Percentiles rank a stretch among this genome's conserved stretches.
phyloP scores from a whole-genome alignment of 306 rosid genomes.

The Calophaca sinica region DNA sequence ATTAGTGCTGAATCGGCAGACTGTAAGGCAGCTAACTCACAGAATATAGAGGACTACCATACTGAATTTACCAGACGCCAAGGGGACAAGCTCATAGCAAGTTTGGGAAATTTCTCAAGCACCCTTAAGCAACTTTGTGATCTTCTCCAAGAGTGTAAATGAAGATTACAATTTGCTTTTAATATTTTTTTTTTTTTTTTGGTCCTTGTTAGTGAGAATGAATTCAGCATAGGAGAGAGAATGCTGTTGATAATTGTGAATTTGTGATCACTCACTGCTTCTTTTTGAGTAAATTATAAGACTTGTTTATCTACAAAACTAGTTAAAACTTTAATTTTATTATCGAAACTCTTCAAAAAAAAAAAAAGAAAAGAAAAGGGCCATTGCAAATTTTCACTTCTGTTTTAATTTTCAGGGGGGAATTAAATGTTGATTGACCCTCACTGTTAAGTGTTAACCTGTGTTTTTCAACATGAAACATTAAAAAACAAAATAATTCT shows the following conservation, averaged over 20 bases:
- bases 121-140: slow-evolving; percentile 52
- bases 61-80: slow-evolving; percentile 53
- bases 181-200: slow-evolving; percentile 6
- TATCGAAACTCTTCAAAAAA: not conserved
- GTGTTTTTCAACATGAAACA: no score
- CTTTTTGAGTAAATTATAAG: not conserved
- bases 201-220: slow-evolving; percentile 29
- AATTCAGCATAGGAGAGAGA: slow-evolving; percentile 18
- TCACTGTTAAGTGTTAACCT: no score
- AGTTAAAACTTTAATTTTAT: not conserved
- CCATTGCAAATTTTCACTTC: not conserved
- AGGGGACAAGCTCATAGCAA: slow-evolving; percentile 58
- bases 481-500: no score
- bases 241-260: slow-evolving; percentile 10
- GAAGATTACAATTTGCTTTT: not conserved
- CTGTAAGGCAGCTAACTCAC: slow-evolving; percentile 31
- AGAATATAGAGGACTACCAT: slow-evolving; percentile 43
- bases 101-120: slow-evolving; percentile 49
- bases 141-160: slow-evolving; percentile 52
- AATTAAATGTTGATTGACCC: not conserved
- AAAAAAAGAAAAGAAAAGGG: no score
- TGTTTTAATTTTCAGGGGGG: not conserved
- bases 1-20: slow-evolving; percentile 49
- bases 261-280: slow-evolving; percentile 1
- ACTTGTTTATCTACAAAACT: not conserved